phyloP scores from a whole-genome alignment of 1,284 basidiomycete species.

The Pseudozyma thailandica region DNA sequence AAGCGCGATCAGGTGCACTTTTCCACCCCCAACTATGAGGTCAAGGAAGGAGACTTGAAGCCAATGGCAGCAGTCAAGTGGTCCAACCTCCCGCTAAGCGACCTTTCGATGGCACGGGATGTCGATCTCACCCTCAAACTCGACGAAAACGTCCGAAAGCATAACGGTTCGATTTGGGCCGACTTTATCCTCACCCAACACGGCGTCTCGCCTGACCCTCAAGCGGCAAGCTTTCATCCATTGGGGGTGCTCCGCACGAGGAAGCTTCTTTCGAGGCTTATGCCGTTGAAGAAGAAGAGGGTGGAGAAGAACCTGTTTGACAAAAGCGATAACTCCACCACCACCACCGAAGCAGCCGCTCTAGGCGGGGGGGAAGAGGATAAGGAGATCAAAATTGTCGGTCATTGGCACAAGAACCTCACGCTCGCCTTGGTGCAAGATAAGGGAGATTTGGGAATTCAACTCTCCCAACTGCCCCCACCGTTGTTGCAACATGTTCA shows the following conservation, averaged over 20 bases:
- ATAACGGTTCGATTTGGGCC: slow-evolving; percentile 73
- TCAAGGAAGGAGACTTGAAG: not conserved
- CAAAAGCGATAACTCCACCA: slow-evolving; percentile 32
- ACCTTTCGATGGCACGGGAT: slow-evolving; percentile 26
- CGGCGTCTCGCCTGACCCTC: slow-evolving; percentile 76
- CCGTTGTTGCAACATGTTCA: slow-evolving; percentile 70
- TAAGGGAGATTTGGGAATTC: slow-evolving; percentile 73
- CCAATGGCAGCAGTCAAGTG: slow-evolving; percentile 53
- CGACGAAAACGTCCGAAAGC: slow-evolving; percentile 23
- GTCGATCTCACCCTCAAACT: slow-evolving; percentile 40
- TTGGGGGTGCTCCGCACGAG: slow-evolving; percentile 78
- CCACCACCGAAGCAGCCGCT: not conserved
- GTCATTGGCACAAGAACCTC: slow-evolving; percentile 90
- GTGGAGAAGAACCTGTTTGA: slow-evolving; percentile 84
- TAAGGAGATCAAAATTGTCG: slow-evolving; percentile 70
- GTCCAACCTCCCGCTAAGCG: slow-evolving; percentile 33
- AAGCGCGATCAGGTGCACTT: slow-evolving; percentile 5
- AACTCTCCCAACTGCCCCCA: slow-evolving; percentile 75
- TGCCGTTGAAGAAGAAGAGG: slow-evolving; percentile 77
- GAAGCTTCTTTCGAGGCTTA: slow-evolving; percentile 85
- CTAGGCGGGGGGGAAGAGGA: slow-evolving; percentile 70
- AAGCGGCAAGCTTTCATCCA: slow-evolving; percentile 69
- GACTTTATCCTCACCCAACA: slow-evolving; percentile 83
- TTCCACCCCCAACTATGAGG: not conserved
- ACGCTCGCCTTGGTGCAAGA: slow-evolving; percentile 80